Evolutionary conservation across 2,329 filamentous ascomycete species (phyloP).

Genomic region (Cladophialophora carrionii): DNA sequence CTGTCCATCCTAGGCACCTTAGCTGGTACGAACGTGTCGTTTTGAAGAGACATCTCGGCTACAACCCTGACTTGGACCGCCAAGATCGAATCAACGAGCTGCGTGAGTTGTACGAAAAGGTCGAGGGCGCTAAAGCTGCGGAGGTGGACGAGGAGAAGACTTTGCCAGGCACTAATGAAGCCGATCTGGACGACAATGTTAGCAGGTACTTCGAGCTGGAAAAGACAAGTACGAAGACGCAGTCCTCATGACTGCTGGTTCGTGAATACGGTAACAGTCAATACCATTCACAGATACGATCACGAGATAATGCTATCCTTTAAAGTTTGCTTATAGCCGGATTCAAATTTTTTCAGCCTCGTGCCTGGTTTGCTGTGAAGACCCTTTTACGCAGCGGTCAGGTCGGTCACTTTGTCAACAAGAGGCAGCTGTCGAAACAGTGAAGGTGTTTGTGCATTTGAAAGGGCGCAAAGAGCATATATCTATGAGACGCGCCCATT

Average conservation of each 20-base stretch:
- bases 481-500: not conserved
- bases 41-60: not conserved
- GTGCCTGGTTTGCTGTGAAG: not conserved
- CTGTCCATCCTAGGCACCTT: not conserved
- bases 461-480: not conserved
- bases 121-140: not conserved
- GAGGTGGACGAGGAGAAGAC: conserved; percentile 22
- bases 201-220: conserved; percentile 24
- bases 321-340: not conserved
- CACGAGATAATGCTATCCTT: not conserved
- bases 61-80: not conserved
- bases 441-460: not conserved
- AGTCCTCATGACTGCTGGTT: not conserved
- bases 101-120: not conserved
- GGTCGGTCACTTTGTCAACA: not conserved
- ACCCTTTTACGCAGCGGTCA: not conserved
- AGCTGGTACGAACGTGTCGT: not conserved
- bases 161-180: conserved; percentile 6
- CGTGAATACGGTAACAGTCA: not conserved
- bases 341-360: not conserved
- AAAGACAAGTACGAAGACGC: conserved; percentile 1
- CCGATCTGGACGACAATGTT: conserved; percentile 18
- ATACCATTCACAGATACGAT: not conserved
- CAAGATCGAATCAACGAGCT: not conserved
- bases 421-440: not conserved